Percentiles rank a stretch among this genome's conserved stretches.
These are phyloP conservation scores for Neurospora sp. DNA, from an alignment of 2,329 filamentous ascomycete genomes.

Conservation along the genomic window DNA sequence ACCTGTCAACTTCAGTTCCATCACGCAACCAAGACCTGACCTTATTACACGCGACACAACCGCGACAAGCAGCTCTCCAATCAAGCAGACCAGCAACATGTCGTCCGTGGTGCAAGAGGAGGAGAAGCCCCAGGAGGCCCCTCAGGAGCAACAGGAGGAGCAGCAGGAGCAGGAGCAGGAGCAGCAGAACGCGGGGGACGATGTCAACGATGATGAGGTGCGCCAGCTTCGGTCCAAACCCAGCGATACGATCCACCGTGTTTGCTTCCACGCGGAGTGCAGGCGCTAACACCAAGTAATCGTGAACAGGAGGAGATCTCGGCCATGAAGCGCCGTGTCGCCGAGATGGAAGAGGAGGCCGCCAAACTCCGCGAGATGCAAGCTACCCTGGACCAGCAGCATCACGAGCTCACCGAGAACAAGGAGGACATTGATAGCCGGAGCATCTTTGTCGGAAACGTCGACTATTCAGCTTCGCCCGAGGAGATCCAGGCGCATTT, in stretches of 20 bases:
- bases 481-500: slow-evolving; percentile 99
- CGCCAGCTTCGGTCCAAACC: slow-evolving; percentile 14
- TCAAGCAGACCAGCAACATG: slow-evolving; percentile 11
- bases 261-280: slow-evolving; percentile 4
- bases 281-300: slow-evolving; percentile 6
- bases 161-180: slow-evolving; percentile 22
- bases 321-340: slow-evolving; percentile 77
- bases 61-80: neutral
- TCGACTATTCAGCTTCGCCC: slow-evolving; percentile 92
- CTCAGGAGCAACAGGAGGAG: slow-evolving; percentile 10
- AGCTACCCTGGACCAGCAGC: slow-evolving; percentile 73
- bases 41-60: neutral
- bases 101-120: slow-evolving; percentile 14
- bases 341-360: slow-evolving; percentile 85
- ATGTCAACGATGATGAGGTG: slow-evolving; percentile 39
- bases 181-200: slow-evolving; percentile 28
- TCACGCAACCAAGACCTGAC: neutral
- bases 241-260: slow-evolving; percentile 14
- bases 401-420: slow-evolving; percentile 74
- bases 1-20: neutral
- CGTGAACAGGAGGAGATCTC: slow-evolving; percentile 60
- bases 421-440: slow-evolving; percentile 92
- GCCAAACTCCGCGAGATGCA: slow-evolving; percentile 83
- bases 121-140: slow-evolving; percentile 15
- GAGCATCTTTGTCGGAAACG: slow-evolving; percentile 97